Conservation (phyloP, 768 basidiomycete genomes). For the Mycena rebaudengoi region DNA sequence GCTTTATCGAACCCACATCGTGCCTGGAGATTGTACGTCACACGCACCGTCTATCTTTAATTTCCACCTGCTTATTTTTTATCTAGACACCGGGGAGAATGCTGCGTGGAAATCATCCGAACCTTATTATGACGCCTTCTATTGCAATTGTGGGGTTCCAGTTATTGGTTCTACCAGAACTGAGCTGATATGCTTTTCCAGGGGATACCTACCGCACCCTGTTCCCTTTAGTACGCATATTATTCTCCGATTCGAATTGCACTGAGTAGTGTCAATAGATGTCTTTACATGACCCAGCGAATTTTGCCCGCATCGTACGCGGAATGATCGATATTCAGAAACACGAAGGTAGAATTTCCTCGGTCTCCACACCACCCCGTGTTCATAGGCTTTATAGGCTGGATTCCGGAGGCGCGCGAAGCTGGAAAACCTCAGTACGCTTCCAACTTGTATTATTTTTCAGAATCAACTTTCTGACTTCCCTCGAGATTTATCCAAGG, state of each 20-base stretch:
- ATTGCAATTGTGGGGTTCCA: conserved; percentile 67
- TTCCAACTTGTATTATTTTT: conserved; percentile 40
- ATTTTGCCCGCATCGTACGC: conserved; percentile 65
- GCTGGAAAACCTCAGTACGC: conserved; percentile 62
- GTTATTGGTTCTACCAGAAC: not conserved
- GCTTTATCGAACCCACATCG: conserved; percentile 69
- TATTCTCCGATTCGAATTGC: no score
- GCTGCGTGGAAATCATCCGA: conserved; percentile 70
- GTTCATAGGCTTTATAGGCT: conserved; percentile 47
- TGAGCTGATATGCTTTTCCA: not conserved
- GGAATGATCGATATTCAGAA: conserved; percentile 75
- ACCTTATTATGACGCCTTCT: conserved; percentile 73
- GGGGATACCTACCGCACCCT: conserved; percentile 73
- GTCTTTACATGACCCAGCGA: conserved; percentile 69
- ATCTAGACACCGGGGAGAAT: conserved; percentile 68
- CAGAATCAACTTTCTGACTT: not conserved
- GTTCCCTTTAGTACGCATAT: conserved; percentile 50
- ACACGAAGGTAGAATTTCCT: conserved; percentile 57
- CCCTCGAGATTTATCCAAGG: conserved; percentile 49
- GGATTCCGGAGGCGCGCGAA: conserved; percentile 63
- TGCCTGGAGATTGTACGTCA: conserved; percentile 68
- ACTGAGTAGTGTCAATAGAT: conserved; percentile 34
- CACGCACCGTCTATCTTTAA: not conserved
- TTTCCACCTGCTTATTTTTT: not conserved
- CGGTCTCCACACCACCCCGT: not conserved